Base-by-base conservation (phyloP, 164 flowering plant genomes). In the Berberis thunbergii region DNA sequence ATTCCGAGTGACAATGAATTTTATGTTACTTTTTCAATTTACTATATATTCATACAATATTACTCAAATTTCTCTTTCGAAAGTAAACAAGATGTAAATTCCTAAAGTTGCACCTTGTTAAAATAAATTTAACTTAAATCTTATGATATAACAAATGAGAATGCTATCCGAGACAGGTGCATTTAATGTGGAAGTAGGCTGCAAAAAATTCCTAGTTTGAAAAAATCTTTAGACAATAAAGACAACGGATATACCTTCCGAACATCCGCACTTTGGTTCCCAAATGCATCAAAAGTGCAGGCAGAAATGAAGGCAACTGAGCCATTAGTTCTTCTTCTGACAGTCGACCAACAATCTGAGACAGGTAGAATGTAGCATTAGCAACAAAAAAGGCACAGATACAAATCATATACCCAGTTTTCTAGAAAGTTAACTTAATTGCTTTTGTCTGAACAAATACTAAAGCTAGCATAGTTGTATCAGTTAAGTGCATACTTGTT, bases 281-380 rank as follows among this genome's bases (percentile, higher is more conserved):
- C 96, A 68, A 94, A 94, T 41, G 99, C 99, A 76, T 91, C 97
- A 80, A 94, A 67, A 94, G 84, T 63, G 93, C 90, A 69, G 97
- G 99, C 76, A 94, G 79, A 77, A 94, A 94, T 46, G 96, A 84
- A 3, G 97, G 86, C 57, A 94, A 73, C 66, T 94, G 96, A 48
- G 80, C 73, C 89, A 86, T 87, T 67, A 94, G 69, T 67, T 89
- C 96, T 70, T 94, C 93, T 54, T 87, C 96, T 2, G 96, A 86
- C 46, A 94, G 86, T 71, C 96, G 84, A 44, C 93, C 88, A 49
- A 94, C 97, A 75, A 94, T 88, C 99, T 94, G 82, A 65, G 78
- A 45, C n/a, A 65, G n/a, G 49, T 7, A 50, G 26, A 39, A 0
- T 59, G 45, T 2, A 4, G 46, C n/a, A 43, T 40, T 39, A 54